Conservation (phyloP, 192 early-diverging fungal genomes). For the Rhizophagus prolifer region DNA sequence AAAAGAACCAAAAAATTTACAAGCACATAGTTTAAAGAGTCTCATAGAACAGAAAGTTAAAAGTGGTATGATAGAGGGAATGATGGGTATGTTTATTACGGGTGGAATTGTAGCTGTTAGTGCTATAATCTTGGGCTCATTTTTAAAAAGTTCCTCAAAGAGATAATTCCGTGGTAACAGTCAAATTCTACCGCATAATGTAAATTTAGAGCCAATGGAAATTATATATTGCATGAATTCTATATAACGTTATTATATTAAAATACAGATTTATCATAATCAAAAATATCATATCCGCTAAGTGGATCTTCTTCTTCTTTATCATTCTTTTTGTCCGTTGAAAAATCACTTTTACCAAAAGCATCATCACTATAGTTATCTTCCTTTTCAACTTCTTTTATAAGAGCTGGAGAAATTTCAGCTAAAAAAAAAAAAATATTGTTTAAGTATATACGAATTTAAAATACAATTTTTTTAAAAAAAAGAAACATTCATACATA, state of each 20-base stretch:
- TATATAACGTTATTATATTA: background rate
- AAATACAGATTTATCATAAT: background rate
- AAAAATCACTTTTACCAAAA: background rate
- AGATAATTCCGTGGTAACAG: too few species aligned
- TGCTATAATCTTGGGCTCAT: background rate
- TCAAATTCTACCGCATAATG: too few species aligned
- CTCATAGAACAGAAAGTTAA: constrained; percentile 84
- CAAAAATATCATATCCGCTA: background rate
- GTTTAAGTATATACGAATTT: too few species aligned
- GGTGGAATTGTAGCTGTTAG: constrained; percentile 14
- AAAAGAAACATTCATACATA: background rate
- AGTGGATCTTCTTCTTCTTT: background rate
- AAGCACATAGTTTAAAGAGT: constrained; percentile 67
- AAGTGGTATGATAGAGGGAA: constrained; percentile 45
- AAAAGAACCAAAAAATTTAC: constrained; percentile 81
- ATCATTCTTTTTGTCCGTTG: background rate
- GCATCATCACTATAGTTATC: too few species aligned
- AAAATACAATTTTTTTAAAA: background rate
- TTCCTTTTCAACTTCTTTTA: background rate
- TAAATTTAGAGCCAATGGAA: background rate
- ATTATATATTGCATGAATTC: constrained; percentile 1
- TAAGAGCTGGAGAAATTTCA: background rate
- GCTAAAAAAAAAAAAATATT: background rate
- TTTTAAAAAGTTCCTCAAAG: background rate
- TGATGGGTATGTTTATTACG: background rate